These are phyloP conservation scores for Stenocarpella maydis DNA, from an alignment of 2,329 filamentous ascomycete genomes.

Conservation along the genomic window DNA sequence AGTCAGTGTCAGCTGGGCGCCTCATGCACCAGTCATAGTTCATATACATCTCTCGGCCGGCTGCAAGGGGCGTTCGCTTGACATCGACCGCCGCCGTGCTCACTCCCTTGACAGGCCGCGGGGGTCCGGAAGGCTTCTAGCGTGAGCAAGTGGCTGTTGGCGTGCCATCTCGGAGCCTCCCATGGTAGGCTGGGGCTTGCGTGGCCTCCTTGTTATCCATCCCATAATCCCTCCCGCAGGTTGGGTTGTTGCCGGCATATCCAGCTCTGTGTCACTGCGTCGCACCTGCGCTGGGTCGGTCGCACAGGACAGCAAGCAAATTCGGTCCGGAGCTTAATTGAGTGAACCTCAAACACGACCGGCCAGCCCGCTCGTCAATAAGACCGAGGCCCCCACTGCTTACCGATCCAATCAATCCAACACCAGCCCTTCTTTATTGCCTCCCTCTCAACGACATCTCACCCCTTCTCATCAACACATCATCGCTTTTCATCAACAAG, in stretches of 20 bases:
- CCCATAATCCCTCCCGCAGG: slow-evolving; percentile 5
- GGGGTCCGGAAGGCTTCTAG: slow-evolving; percentile 22
- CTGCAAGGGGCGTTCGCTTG: background rate
- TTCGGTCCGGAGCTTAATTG: slow-evolving; percentile 27
- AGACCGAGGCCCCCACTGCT: slow-evolving; percentile 33
- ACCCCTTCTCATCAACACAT: slow-evolving; percentile 1
- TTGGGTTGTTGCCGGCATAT: background rate
- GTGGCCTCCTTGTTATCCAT: slow-evolving; percentile 2
- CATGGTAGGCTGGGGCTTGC: slow-evolving; percentile 23
- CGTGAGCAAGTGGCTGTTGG: slow-evolving; percentile 18
- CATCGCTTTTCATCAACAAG: slow-evolving; percentile 1
- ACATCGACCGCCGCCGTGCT: background rate
- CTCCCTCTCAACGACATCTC: slow-evolving; percentile 18
- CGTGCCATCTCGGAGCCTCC: slow-evolving; percentile 16
- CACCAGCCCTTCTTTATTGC: slow-evolving; percentile 11
- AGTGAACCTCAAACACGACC: slow-evolving; percentile 31
- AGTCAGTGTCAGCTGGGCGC: slow-evolving; percentile 26
- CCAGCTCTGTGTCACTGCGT: slow-evolving; percentile 23
- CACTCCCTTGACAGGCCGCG: slow-evolving; percentile 14
- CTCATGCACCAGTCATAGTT: slow-evolving; percentile 12
- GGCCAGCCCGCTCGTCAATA: slow-evolving; percentile 29
- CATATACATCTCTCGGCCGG: slow-evolving; percentile 12
- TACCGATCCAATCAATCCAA: slow-evolving; percentile 30
- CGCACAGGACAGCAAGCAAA: slow-evolving; percentile 28
- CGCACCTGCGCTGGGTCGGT: slow-evolving; percentile 26